Conservation (phyloP, 2,329 filamentous ascomycete species). For the Ceratocystis albifundus region DNA sequence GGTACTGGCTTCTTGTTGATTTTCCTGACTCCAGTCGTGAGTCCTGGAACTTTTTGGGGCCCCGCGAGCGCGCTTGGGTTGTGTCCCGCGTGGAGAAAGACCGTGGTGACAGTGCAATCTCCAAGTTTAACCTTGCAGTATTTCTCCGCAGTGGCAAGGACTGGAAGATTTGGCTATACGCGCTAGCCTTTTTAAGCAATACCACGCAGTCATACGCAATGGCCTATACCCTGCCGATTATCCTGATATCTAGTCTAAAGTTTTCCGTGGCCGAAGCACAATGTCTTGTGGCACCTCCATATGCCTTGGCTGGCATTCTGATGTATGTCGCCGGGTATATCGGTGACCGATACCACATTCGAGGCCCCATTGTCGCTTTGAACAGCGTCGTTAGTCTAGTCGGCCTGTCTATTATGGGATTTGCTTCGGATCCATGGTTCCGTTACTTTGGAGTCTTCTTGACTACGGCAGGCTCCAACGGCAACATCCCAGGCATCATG, state of each 20-base stretch:
- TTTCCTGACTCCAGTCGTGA: conserved; percentile 48
- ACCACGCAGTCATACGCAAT: conserved; percentile 66
- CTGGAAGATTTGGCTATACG: conserved; percentile 52
- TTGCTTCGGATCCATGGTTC: conserved; percentile 37
- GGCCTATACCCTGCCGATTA: conserved; percentile 68
- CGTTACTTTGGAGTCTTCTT: conserved; percentile 68
- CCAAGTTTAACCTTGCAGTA: conserved; percentile 38
- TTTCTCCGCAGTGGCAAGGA: conserved; percentile 41
- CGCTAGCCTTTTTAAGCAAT: conserved; percentile 49
- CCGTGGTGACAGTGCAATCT: conserved; percentile 45
- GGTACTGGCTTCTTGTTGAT: conserved; percentile 50
- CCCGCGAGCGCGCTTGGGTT: conserved; percentile 42
- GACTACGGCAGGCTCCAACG: conserved; percentile 62
- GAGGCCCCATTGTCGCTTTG: conserved; percentile 53
- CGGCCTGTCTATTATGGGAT: conserved; percentile 59
- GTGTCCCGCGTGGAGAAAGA: conserved; percentile 45
- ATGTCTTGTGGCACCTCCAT: conserved; percentile 61
- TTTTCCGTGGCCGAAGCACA: conserved; percentile 54
- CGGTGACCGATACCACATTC: conserved; percentile 54
- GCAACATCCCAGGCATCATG: conserved; percentile 63
- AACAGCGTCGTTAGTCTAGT: conserved; percentile 57
- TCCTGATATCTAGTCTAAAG: conserved; percentile 51
- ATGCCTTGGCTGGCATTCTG: conserved; percentile 51
- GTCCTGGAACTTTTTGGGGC: conserved; percentile 43
- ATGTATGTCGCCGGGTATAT: conserved; percentile 50